These are phyloP conservation scores for Epichloe typhina DNA, from an alignment of 2,329 filamentous ascomycete species.

Conservation along the genomic window DNA sequence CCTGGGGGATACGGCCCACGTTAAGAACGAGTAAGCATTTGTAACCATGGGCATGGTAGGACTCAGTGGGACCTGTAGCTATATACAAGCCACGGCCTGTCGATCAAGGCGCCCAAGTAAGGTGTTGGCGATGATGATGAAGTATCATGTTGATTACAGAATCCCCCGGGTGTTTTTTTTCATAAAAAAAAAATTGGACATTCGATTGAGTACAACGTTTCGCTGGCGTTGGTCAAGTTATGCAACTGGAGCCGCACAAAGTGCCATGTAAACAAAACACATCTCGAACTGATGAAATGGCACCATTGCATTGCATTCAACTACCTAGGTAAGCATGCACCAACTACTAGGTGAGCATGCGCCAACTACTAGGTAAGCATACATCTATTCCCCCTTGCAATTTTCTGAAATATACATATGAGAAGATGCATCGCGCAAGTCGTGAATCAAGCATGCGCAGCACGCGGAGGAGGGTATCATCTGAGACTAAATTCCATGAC, in stretches of 20 bases:
- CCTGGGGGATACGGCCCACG: constrained; percentile 25
- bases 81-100: too few relatives aligned
- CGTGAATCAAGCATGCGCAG: neutral
- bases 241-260: too few relatives aligned
- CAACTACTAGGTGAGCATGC: neutral
- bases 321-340: neutral
- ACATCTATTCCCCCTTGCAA: neutral
- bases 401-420: neutral
- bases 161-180: neutral
- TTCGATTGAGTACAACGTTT: too few relatives aligned
- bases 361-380: neutral
- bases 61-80: too few relatives aligned
- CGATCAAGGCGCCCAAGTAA: neutral
- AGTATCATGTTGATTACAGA: neutral
- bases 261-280: too few relatives aligned
- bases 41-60: too few relatives aligned
- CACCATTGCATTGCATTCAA: too few relatives aligned
- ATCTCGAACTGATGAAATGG: too few relatives aligned
- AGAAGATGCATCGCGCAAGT: neutral
- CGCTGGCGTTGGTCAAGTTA: too few relatives aligned
- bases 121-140: neutral
- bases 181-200: too few relatives aligned
- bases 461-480: neutral
- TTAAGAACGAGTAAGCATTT: constrained; percentile 26
- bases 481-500: neutral